phyloP scores from a whole-genome alignment of 768 basidiomycete genomes.

The Hebeloma cylindrosporum region DNA sequence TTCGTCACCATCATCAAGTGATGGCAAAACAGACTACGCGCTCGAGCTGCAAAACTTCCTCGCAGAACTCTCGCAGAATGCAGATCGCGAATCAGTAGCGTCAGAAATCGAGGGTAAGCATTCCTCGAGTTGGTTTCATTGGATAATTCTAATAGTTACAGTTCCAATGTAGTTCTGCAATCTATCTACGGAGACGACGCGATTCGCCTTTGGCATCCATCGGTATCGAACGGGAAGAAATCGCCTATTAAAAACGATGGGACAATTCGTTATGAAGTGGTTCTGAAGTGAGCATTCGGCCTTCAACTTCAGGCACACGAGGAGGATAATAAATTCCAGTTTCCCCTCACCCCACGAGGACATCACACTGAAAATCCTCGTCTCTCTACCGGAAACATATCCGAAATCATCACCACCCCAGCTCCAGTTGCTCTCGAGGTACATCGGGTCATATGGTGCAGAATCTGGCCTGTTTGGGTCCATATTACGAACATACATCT shows the following conservation, averaged over 20 bases:
- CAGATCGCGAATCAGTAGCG: constrained; percentile 41
- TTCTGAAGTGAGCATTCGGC: constrained; percentile 54
- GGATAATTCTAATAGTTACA: constrained; percentile 6
- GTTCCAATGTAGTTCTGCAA: constrained; percentile 55
- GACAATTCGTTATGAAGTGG: constrained; percentile 63
- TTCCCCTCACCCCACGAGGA: constrained; percentile 55
- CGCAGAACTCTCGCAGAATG: constrained; percentile 31
- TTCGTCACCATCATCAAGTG: constrained; percentile 25
- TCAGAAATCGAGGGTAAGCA: constrained; percentile 48
- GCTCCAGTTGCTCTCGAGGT: constrained; percentile 81
- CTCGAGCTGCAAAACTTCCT: constrained; percentile 37
- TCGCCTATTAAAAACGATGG: constrained; percentile 24
- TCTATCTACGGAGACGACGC: constrained; percentile 79
- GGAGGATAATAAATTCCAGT: constrained; percentile 36
- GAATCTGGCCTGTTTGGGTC: constrained; percentile 74
- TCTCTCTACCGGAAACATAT: constrained; percentile 61
- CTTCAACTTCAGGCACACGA: constrained; percentile 7
- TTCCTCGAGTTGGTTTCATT: not conserved
- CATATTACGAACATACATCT: constrained; percentile 79
- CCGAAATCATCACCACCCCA: constrained; percentile 73
- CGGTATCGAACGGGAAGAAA: constrained; percentile 22
- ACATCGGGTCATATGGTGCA: constrained; percentile 78
- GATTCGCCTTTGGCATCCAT: constrained; percentile 57
- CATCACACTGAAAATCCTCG: constrained; percentile 51
- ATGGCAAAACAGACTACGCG: constrained; percentile 22